Evolutionary conservation across 2,329 filamentous ascomycete genomes (phyloP).

Genomic region (Fusarium coicis): DNA sequence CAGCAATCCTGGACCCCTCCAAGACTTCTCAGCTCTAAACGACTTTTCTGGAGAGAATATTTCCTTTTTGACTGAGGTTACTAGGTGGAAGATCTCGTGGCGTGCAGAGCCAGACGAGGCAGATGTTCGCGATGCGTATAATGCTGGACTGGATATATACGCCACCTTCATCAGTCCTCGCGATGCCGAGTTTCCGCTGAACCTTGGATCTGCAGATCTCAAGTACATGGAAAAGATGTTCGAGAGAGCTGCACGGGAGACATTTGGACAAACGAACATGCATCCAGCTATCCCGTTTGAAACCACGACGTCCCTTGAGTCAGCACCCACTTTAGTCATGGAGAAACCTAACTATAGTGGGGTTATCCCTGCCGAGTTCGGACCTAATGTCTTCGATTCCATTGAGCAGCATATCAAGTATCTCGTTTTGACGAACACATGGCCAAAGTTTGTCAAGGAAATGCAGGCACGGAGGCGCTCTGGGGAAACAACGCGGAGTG

Average conservation of each 20-base stretch:
- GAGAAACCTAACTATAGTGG: background rate
- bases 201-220: background rate
- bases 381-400: background rate
- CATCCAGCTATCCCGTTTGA: background rate
- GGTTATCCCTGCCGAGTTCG: background rate
- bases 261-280: background rate
- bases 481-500: background rate
- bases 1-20: background rate
- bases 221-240: background rate
- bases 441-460: background rate
- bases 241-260: background rate
- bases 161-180: background rate
- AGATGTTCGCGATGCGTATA: background rate
- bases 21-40: background rate
- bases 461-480: background rate
- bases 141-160: background rate
- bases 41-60: background rate
- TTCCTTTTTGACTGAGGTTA: background rate
- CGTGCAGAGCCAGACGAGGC: background rate
- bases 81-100: background rate
- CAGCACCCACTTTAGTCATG: background rate
- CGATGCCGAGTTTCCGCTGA: background rate
- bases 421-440: background rate
- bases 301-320: background rate
- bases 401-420: background rate